Evolutionary conservation across 73 alveolate species (phyloP), one percentile per base, ranked within the genome.

Genomic region (Symbiodinium natans): DNA sequence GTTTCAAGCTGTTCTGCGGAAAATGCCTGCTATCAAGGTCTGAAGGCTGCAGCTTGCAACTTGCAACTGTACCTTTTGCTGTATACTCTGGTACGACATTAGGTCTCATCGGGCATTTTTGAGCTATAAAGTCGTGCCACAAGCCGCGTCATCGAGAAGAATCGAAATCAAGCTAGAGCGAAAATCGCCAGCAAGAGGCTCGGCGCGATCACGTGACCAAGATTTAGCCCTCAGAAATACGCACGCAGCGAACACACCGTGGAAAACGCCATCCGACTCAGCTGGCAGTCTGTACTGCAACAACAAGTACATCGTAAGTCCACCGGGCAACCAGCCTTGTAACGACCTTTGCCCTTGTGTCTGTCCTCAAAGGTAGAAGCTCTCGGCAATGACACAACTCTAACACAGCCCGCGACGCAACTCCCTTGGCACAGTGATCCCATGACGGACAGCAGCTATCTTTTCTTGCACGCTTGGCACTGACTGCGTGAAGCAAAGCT

Each of bases 291-390:
- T 56, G 21, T 6, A 46, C 13, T 6, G 59, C 59, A 46, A 46
- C 6, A 46, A 13, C 59, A 46, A 46, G 6, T 6, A 13, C 13
- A 9, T 46, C 59, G 21, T 46, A 46, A 46, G 21, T 46, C 59
- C 59, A 46, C 59, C 71, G 71, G 71, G 71, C 29, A 13, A 29
- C 80, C 80, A n/a, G 80, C 80, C 40, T 63, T 63, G 80, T 63
- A 63, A n/a, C 80, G 80, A 63, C 80, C 80, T 63, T 63, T 63
- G 80, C 80, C 80, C 36, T 29, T 63, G 80, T 63, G 80, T 63
- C 80, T 63, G 80, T 63, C 80, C 80, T 63, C 17, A 23, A 36
- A 56, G 59, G 59, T 13, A 46, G 59, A 6, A 46, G 59, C 59
- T 13, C 59, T 46, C 59, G 13, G 59, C 59, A 46, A 46, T 13